Evolutionary conservation across 2,329 filamentous ascomycete species (phyloP).

Genomic region (Biscogniauxia mediterranea): DNA sequence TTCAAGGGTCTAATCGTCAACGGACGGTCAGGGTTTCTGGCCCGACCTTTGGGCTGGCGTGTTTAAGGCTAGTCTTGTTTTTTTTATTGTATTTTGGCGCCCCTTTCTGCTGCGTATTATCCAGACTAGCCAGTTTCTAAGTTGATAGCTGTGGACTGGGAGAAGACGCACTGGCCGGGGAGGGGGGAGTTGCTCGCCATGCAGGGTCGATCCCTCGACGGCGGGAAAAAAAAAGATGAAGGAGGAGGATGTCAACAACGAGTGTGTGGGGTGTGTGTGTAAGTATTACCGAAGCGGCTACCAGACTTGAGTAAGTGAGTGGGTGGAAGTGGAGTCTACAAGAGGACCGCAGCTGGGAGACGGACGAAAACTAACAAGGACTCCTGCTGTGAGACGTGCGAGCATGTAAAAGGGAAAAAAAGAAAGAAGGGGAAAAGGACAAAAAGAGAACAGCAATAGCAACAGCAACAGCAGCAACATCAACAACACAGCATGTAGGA

Average conservation of each 20-base stretch:
- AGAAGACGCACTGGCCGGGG: slow-evolving; percentile 30
- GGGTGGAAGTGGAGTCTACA: slow-evolving; percentile 22
- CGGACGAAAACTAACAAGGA: slow-evolving; percentile 24
- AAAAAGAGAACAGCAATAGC: neutral
- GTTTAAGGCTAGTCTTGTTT: slow-evolving; percentile 28
- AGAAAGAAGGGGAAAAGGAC: neutral
- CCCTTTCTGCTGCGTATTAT: slow-evolving; percentile 16
- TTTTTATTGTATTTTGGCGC: slow-evolving; percentile 18
- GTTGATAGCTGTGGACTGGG: slow-evolving; percentile 15
- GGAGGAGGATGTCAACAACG: slow-evolving; percentile 30
- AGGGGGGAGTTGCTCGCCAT: slow-evolving; percentile 21
- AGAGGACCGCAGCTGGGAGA: slow-evolving; percentile 20
- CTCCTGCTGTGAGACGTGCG: slow-evolving; percentile 25
- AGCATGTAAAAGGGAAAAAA: slow-evolving; percentile 1
- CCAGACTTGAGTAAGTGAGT: slow-evolving; percentile 10
- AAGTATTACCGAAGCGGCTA: slow-evolving; percentile 29
- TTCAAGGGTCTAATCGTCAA: slow-evolving; percentile 24
- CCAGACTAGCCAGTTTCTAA: slow-evolving; percentile 26
- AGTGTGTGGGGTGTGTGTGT: slow-evolving; percentile 28
- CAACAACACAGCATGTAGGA: too few relatives aligned
- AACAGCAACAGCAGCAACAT: too few relatives aligned
- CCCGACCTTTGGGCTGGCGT: slow-evolving; percentile 29
- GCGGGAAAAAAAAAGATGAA: slow-evolving; percentile 23
- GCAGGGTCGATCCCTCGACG: slow-evolving; percentile 34
- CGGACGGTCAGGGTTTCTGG: slow-evolving; percentile 26